Evolutionary conservation across 768 basidiomycete species (phyloP), one percentile per base, ranked within the genome.

Genomic region (Leucosporidium creatinivorum): DNA sequence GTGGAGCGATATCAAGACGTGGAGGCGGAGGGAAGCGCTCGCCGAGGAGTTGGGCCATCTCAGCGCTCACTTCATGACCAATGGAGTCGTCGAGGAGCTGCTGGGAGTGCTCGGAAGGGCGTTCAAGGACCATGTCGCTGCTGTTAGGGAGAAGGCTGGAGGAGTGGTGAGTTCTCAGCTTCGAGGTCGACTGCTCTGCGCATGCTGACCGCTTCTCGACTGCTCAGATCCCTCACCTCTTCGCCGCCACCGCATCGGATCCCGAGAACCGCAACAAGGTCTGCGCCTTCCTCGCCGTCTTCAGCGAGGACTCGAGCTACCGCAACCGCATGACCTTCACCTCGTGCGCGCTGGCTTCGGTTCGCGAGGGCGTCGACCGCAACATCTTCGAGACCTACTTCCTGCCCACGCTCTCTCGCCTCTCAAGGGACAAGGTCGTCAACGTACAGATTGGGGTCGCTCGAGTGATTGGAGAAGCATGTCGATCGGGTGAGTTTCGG

Each of bases 401-500:
- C 68, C 83, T 89, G 79, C 77, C 80, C 65, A 78, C 81, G n/a
- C 77, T 93, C 25, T 77, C 80, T 31, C 73, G 76, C 54, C 81
- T 93, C 51, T 83, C 84, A 7, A 75, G 80, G 39, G 93, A 97
- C 75, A 74, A 76, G 47, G 85, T 94, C 18, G 82, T 89, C 60
- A 92, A 91, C 68, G 91, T 96, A 44, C 84, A 91, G 56, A 91
- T 96, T 65, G 88, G 86, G 10, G 82, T 91, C 3, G 87, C 93
- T n/a, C 84, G 91, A 58, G 82, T 91, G 56, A 78, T 86, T 51
- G 84, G 84, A 3, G 69, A 75, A 30, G 72, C 79, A 1, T 79
- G 77, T 28, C 74, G 65, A 4, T 58, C 63, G 23, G 65, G 76
- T 75, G 25, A 48, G 76, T 71, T 44, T 15, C 13, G 5, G 33